Conservation (phyloP, 345 rosid species). For the Camelina sativa region DNA sequence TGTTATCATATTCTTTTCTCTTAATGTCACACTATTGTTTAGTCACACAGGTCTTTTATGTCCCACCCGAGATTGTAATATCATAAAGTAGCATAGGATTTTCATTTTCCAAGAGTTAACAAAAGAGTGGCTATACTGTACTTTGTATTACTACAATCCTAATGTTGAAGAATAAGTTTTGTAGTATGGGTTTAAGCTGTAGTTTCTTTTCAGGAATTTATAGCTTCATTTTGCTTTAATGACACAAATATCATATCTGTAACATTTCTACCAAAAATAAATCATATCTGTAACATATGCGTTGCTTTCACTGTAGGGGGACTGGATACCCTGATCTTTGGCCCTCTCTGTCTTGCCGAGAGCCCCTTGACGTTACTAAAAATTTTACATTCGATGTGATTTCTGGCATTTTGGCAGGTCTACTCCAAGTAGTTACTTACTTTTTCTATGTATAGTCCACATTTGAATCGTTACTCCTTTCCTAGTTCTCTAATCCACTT, state of each 20-base stretch:
- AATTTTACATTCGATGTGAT: conserved; percentile 79
- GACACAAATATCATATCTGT: not conserved
- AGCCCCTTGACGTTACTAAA: conserved; percentile 94
- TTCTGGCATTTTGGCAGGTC: conserved; percentile 84
- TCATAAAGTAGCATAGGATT: conserved; percentile 1
- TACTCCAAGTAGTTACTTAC: conserved; percentile 22
- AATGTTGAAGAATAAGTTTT: conserved; percentile 6
- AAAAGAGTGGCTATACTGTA: not conserved
- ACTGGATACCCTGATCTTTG: conserved; percentile 92
- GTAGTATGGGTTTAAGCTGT: not conserved
- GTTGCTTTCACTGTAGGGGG: conserved; percentile 69
- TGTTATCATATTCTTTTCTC: not conserved
- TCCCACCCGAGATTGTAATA: conserved; percentile 1
- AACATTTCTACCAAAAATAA: too few relatives aligned
- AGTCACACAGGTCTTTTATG: conserved; percentile 2
- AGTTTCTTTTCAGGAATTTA: not conserved
- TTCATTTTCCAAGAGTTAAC: not conserved
- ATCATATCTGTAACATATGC: conserved; percentile 22
- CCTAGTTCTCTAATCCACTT: not conserved
- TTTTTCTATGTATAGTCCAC: not conserved
- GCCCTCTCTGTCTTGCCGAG: conserved; percentile 88
- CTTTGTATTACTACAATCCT: conserved; percentile 1
- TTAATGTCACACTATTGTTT: not conserved
- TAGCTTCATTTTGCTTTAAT: not conserved
- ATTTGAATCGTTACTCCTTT: conserved; percentile 13